Percentiles rank a stretch among this genome's conserved stretches.
Evolutionary conservation across 768 basidiomycete species (phyloP).

Genomic region (Candolleomyces aberdarensis): DNA sequence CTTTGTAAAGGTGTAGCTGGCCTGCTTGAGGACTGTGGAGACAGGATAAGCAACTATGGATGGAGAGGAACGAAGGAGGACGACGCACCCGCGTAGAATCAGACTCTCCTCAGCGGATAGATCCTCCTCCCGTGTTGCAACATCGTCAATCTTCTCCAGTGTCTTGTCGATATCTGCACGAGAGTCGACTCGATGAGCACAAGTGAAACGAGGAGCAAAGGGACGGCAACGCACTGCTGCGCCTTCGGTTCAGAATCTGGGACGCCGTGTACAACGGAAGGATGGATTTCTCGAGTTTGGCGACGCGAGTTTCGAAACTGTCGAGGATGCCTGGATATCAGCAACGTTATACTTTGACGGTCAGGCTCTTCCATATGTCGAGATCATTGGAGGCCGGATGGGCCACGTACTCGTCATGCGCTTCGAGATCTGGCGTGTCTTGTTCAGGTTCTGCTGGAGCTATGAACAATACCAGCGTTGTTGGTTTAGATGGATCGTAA

Average conservation of each 20-base stretch:
- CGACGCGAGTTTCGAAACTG: conserved; percentile 79
- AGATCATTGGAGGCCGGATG: neutral
- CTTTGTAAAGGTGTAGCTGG: conserved; percentile 63
- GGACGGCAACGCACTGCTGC: conserved; percentile 53
- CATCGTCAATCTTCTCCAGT: conserved; percentile 72
- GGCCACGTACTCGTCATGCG: conserved; percentile 75
- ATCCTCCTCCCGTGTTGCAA: conserved; percentile 72
- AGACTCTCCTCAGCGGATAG: conserved; percentile 75
- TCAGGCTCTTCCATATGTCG: neutral
- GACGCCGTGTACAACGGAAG: conserved; percentile 78
- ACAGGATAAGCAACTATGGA: neutral
- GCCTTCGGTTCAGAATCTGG: conserved; percentile 68
- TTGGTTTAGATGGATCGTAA: neutral
- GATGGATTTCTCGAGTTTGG: conserved; percentile 83
- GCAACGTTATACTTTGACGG: conserved; percentile 19
- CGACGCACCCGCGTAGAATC: conserved; percentile 69
- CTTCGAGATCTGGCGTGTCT: conserved; percentile 81
- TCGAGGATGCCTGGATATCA: conserved; percentile 66
- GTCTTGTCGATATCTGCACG: conserved; percentile 75
- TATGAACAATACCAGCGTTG: conserved; percentile 19
- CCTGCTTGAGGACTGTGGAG: conserved; percentile 61
- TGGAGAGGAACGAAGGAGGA: neutral
- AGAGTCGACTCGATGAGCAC: neutral
- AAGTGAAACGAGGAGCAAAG: neutral
- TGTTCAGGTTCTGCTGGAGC: conserved; percentile 87